These are phyloP conservation scores for Cladosporium sp. DNA, from an alignment of 2,329 filamentous ascomycete genomes.

Conservation along the genomic window DNA sequence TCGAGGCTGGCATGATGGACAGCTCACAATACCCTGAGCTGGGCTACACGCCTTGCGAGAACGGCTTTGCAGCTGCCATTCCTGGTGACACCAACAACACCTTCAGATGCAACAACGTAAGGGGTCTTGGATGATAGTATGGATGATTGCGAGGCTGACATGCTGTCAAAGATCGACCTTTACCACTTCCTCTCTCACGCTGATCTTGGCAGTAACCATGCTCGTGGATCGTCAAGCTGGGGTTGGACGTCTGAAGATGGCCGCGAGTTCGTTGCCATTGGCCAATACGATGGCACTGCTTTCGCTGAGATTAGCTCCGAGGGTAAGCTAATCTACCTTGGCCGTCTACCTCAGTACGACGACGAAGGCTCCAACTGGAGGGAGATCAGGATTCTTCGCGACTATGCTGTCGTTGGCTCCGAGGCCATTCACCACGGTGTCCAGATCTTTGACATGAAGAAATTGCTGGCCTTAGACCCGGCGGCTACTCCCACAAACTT, in stretches of 20 bases:
- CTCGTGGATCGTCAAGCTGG: conserved; percentile 52
- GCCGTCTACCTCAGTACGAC: conserved; percentile 51
- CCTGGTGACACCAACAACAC: conserved; percentile 50
- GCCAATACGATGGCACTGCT: conserved; percentile 56
- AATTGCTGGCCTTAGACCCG: conserved; percentile 52
- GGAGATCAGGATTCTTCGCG: conserved; percentile 50
- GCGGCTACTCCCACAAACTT: conserved; percentile 45
- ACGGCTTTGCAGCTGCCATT: conserved; percentile 48
- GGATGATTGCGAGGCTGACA: neutral
- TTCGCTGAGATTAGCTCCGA: conserved; percentile 54
- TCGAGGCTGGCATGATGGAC: conserved; percentile 38
- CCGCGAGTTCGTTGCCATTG: conserved; percentile 57
- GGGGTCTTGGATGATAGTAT: no score
- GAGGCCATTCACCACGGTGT: conserved; percentile 56
- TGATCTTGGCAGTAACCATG: conserved; percentile 50
- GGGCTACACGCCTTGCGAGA: conserved; percentile 43
- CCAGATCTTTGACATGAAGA: conserved; percentile 64
- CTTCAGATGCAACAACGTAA: conserved; percentile 28
- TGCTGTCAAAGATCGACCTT: conserved; percentile 47
- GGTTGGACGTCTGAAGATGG: conserved; percentile 55
- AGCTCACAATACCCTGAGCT: conserved; percentile 40
- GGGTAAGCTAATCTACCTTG: conserved; percentile 55
- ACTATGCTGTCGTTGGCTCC: conserved; percentile 47
- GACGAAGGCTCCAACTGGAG: conserved; percentile 53
- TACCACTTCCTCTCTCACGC: conserved; percentile 58